Percentiles rank a stretch among this genome's conserved stretches.
Evolutionary conservation across 2,329 filamentous ascomycete species (phyloP).

Genomic region (Xylaria sp.): DNA sequence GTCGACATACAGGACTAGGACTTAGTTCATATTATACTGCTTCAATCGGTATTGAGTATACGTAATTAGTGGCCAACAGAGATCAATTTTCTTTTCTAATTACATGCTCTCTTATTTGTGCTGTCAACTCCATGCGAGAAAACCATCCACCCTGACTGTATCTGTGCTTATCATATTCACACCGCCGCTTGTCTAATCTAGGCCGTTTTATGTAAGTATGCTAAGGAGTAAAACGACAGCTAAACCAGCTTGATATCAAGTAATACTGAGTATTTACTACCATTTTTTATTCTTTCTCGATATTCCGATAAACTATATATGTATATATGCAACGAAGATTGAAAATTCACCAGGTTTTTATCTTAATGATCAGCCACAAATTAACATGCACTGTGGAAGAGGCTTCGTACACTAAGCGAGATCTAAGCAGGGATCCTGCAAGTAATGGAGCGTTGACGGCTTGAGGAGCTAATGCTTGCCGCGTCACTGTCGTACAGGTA

Average conservation of each 20-base stretch:
- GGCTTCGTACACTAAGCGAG: not conserved
- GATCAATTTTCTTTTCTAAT: not conserved
- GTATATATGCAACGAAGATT: not conserved
- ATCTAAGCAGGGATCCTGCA: not conserved
- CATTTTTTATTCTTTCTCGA: not conserved
- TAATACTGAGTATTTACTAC: not conserved
- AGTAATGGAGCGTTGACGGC: not conserved
- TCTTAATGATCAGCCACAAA: not conserved
- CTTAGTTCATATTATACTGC: not conserved
- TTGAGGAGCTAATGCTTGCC: slow-evolving; percentile 15
- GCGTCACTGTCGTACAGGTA: slow-evolving; percentile 13
- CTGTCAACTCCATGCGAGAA: not conserved
- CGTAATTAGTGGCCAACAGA: not conserved
- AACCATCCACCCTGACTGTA: not conserved
- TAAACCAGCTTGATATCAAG: not conserved
- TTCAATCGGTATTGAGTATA: not conserved
- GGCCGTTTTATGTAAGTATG: not conserved
- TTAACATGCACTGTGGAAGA: not conserved
- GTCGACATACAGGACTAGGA: not conserved
- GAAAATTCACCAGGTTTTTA: not conserved
- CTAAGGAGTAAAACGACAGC: no score
- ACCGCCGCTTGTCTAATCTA: not conserved
- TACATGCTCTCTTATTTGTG: not conserved
- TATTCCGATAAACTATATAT: not conserved
- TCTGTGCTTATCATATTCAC: slow-evolving; percentile 2